phyloP scores from a whole-genome alignment of 2,329 filamentous ascomycete genomes.

The Fusarium concolor region DNA sequence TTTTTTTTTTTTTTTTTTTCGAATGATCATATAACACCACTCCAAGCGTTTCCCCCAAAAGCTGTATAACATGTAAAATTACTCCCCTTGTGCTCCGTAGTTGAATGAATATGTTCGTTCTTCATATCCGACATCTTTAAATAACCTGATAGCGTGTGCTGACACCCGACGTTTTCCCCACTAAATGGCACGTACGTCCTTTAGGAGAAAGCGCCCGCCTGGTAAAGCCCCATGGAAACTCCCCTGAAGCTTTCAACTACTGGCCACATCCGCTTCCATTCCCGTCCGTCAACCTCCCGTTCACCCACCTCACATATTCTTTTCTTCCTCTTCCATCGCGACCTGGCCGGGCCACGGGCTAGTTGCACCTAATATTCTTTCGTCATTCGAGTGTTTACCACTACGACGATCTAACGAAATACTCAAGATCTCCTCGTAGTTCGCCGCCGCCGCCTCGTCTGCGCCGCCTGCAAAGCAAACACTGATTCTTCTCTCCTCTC shows the following conservation, averaged over 20 bases:
- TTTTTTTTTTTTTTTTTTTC: too few species aligned
- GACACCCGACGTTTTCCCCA: slow-evolving; percentile 37
- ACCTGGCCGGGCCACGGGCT: slow-evolving; percentile 55
- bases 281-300: slow-evolving; percentile 38
- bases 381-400: slow-evolving; percentile 39
- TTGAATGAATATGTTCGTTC: slow-evolving; percentile 7
- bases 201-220: slow-evolving; percentile 29
- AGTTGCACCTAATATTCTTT: slow-evolving; percentile 46
- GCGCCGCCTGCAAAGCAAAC: slow-evolving; percentile 33
- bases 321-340: slow-evolving; percentile 45
- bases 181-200: slow-evolving; percentile 9
- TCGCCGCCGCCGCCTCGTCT: slow-evolving; percentile 29
- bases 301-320: slow-evolving; percentile 38
- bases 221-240: slow-evolving; percentile 22
- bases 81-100: slow-evolving; percentile 3
- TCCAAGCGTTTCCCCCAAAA: background rate
- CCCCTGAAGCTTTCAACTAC: slow-evolving; percentile 42
- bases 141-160: slow-evolving; percentile 40
- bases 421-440: slow-evolving; percentile 25
- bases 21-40: too few species aligned
- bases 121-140: slow-evolving; percentile 15
- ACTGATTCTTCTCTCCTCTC: slow-evolving; percentile 39
- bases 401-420: slow-evolving; percentile 26
- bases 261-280: slow-evolving; percentile 40
- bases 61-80: slow-evolving; percentile 1